phyloP scores from a whole-genome alignment of 805 yeast genomes.

The Sugiyamaella lignohabitans region DNA sequence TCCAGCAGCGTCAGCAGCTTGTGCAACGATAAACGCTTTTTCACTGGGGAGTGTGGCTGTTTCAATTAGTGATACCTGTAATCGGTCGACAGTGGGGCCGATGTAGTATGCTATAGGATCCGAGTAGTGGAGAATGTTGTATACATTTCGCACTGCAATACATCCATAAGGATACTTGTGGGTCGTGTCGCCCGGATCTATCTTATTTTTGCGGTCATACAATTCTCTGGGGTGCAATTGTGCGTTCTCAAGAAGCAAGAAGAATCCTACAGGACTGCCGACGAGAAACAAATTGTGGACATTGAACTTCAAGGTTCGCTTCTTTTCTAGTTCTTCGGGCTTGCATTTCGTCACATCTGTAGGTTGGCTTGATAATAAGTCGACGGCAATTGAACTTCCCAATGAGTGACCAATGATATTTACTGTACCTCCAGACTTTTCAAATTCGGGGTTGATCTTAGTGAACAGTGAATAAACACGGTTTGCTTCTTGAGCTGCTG shows the following conservation, averaged over 20 bases:
- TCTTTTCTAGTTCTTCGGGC: constrained; percentile 17
- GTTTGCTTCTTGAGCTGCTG: constrained; percentile 68
- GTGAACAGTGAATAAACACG: constrained; percentile 54
- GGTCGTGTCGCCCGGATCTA: background rate
- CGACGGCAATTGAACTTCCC: constrained; percentile 80
- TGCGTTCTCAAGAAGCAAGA: constrained; percentile 34
- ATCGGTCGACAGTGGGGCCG: constrained; percentile 66
- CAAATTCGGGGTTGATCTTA: constrained; percentile 63
- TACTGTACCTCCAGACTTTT: constrained; percentile 40
- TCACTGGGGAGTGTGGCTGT: constrained; percentile 26
- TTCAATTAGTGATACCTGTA: constrained; percentile 24
- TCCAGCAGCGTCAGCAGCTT: background rate
- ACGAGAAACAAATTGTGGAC: constrained; percentile 70
- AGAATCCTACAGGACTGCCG: constrained; percentile 86
- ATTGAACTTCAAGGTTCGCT: constrained; percentile 47
- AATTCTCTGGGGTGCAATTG: constrained; percentile 27
- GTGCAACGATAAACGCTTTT: constrained; percentile 10
- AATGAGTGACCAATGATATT: constrained; percentile 89
- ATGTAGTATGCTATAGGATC: constrained; percentile 88
- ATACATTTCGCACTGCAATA: constrained; percentile 64
- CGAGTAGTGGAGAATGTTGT: constrained; percentile 80
- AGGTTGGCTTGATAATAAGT: constrained; percentile 48
- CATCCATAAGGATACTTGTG: constrained; percentile 34
- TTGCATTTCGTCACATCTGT: constrained; percentile 19
- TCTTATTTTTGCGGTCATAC: constrained; percentile 9